Evolutionary conservation across 257 asterid species (phyloP), one percentile per base, ranked within the genome.

Genomic region (Cordia subcordata): DNA sequence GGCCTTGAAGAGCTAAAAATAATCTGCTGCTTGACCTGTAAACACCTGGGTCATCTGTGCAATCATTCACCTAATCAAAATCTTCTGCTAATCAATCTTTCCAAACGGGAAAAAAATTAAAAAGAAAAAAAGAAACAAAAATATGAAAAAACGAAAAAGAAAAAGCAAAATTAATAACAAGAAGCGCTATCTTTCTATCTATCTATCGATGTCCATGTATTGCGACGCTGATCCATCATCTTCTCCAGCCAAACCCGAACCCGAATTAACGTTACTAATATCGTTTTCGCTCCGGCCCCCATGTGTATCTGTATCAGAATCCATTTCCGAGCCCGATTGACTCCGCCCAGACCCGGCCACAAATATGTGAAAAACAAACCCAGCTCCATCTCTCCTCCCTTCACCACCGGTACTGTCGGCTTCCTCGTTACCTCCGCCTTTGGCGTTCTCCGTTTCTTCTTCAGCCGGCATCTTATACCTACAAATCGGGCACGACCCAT

Each of bases 401-500:
- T 47, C 74, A 27, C 46, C 62, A 8, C 23, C 46, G 6, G n/a
- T 53, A 1, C 23, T 11, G 10, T 5, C 27, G 0, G 1, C 50
- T 0, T 3, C 49, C 19, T 61, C 38, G 16, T 22, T 32, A 8
- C 44, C 66, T 0, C 11, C 56, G 22, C 37, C 56, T 12, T 8
- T 21, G 5, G 18, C 21, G 13, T 39, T 54, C 58, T 16, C 14
- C 19, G 16, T 54, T 8, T 66, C 53, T n/a, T 53, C 72, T 32
- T 68, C 75, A 22, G 22, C 66, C 22, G 82, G 83, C 78, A 78
- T 61, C 39, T 15, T 55, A 51, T 14, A 67, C 33, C 83, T 39
- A 27, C 83, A 78, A 19, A 64, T 27, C 15, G 83, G 83, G 60
- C 78, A 78, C 10, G 78, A 73, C 23, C 80, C 80, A 20, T 65